Percentiles rank a stretch among this genome's conserved stretches.
Evolutionary conservation across 2,329 filamentous ascomycete species (phyloP).

Genomic region (Alternaria dauci): DNA sequence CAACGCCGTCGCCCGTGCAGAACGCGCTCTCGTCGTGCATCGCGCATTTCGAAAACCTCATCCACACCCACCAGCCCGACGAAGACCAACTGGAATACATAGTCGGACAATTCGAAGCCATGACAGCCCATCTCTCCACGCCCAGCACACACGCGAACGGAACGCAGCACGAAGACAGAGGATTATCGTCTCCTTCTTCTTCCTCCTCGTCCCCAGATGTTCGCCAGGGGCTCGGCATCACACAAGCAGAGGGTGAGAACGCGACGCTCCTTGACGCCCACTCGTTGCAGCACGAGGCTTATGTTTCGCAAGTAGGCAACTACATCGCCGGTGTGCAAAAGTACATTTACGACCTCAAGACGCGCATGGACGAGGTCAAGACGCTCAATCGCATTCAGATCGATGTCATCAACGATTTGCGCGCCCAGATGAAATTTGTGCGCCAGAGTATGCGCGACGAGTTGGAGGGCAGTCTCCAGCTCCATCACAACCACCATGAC

Average conservation of each 20-base stretch:
- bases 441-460: slow-evolving; percentile 24
- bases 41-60: slow-evolving; percentile 42
- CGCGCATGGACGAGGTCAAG: slow-evolving; percentile 46
- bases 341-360: slow-evolving; percentile 36
- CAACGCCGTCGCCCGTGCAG: slow-evolving; percentile 40
- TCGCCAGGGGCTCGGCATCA: slow-evolving; percentile 13
- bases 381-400: slow-evolving; percentile 44
- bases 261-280: slow-evolving; percentile 3
- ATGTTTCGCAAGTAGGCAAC: slow-evolving; percentile 36
- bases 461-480: neutral
- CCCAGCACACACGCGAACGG: slow-evolving; percentile 31
- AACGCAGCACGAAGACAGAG: slow-evolving; percentile 29
- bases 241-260: slow-evolving; percentile 7
- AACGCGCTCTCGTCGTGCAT: slow-evolving; percentile 44
- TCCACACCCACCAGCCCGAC: slow-evolving; percentile 40
- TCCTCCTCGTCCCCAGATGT: slow-evolving; percentile 17
- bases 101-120: slow-evolving; percentile 43
- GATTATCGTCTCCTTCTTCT: too few relatives aligned
- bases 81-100: slow-evolving; percentile 49
- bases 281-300: slow-evolving; percentile 23
- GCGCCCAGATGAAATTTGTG: slow-evolving; percentile 31
- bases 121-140: slow-evolving; percentile 40
- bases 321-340: slow-evolving; percentile 41
- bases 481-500: neutral
- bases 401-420: slow-evolving; percentile 43